Base-by-base conservation (phyloP, 2,329 filamentous ascomycete genomes). In the Alternaria solani region DNA sequence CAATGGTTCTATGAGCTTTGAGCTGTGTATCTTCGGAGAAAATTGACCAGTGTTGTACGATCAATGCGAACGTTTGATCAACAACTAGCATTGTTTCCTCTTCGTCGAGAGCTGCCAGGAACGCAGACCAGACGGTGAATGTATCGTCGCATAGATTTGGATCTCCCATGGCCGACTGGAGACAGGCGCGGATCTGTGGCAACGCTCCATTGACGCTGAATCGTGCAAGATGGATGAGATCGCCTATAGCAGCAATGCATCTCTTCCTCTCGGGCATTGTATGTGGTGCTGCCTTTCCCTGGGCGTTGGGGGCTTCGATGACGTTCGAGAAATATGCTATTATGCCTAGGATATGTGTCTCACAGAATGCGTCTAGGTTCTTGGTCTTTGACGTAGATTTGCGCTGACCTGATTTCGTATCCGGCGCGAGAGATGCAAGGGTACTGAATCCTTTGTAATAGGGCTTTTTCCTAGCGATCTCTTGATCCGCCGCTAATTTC, bases 181-280 rank as follows among this genome's bases (percentile, higher is more conserved):
- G 83, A 74, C 92, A 97, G n/a, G 94, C 93, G 66, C 93, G 93
- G 57, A 98, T 94, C 89, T 97, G 94, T 23, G 95, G 94, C 41
- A 97, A 84, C 51, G 92, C 95, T 68, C 90, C 88, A 62, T 88
- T 89, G 32, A 94, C 88, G 71, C 91, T 89, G 2, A 84, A 84
- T 69, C 88, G 90, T 44, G 92, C 91, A 49, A 96, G 83, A 55
- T 84, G 87, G 51, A 97, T 90, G 86, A 99, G 91, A 74, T 96
- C 92, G 67, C 93, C 91, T 74, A 99, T 90, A 5, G 92, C 94
- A 64, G 87, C 87, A 8, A 99, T 87, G 68, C 90, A 93, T 59
- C 91, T 86, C 57, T 87, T 87, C 70, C 93, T 92, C 74, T 97
- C 93, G 71, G 75, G 85, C 69, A 80, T 82, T 65, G 79, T 86